These are phyloP conservation scores for Globisporangium radiosum DNA, from an alignment of 352 stramenopile species.

Conservation along the genomic window DNA sequence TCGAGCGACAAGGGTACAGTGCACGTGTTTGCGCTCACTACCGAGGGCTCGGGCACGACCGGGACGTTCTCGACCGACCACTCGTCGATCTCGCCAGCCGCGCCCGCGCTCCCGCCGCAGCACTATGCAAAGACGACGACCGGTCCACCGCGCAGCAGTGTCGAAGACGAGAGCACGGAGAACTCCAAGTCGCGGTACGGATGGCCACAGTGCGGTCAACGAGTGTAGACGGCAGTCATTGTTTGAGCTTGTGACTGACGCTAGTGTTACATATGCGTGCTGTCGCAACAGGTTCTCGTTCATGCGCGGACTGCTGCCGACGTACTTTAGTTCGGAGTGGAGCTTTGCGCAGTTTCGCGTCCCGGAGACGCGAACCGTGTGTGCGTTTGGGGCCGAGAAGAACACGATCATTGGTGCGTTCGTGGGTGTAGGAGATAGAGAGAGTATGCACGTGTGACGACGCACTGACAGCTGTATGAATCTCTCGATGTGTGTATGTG, in stretches of 20 bases:
- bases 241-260: constrained; percentile 2
- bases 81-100: constrained; percentile 43
- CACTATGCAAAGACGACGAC: constrained; percentile 38
- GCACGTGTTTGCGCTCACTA: constrained; percentile 91
- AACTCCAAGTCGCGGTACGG: constrained; percentile 83
- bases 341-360: constrained; percentile 92
- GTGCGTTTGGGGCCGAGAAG: constrained; percentile 89
- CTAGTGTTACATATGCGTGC: neutral
- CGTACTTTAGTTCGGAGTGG: constrained; percentile 93
- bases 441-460: neutral
- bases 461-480: neutral
- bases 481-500: neutral
- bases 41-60: constrained; percentile 47
- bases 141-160: constrained; percentile 29
- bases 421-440: neutral
- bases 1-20: constrained; percentile 96
- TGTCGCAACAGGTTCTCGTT: constrained; percentile 69
- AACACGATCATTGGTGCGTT: constrained; percentile 88
- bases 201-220: no score
- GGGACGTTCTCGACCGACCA: constrained; percentile 51
- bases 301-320: constrained; percentile 86
- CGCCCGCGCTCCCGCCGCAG: constrained; percentile 26
- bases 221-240: constrained; percentile 1
- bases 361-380: constrained; percentile 87
- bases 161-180: constrained; percentile 76